phyloP scores from a whole-genome alignment of 306 rosid species.

The Fragaria ananassa region DNA sequence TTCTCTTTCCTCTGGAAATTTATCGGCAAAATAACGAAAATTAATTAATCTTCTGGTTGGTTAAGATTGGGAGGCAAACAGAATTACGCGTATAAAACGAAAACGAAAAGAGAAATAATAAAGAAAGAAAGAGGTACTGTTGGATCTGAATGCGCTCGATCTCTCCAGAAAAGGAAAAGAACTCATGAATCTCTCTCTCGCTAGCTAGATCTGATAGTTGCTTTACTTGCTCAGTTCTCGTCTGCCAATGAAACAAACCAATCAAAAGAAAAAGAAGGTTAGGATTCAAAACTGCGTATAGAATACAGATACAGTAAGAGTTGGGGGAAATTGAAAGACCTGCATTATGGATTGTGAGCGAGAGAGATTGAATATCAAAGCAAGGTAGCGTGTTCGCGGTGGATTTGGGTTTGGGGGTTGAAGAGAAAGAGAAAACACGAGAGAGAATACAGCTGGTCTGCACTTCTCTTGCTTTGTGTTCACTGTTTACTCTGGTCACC shows the following conservation, averaged over 20 bases:
- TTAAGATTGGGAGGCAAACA: not conserved
- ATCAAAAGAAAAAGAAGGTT: not conserved
- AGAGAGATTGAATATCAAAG: not conserved
- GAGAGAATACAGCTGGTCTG: not conserved
- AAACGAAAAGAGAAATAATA: not conserved
- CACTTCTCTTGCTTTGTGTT: no score
- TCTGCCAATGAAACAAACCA: conserved; percentile 33
- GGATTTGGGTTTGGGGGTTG: no score
- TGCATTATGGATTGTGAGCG: no score
- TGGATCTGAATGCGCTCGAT: conserved; percentile 77
- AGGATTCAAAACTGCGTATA: not conserved
- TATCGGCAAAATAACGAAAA: not conserved
- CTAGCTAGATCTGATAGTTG: conserved; percentile 87
- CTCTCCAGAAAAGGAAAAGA: conserved; percentile 90
- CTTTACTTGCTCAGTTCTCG: conserved; percentile 80
- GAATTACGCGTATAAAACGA: not conserved
- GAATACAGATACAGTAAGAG: not conserved
- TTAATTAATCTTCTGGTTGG: not conserved
- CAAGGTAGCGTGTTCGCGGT: not conserved
- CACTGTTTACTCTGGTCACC: no score
- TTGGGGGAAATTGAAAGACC: no score
- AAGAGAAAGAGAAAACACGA: no score
- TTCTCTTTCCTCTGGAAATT: not conserved
- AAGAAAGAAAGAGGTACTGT: conserved; percentile 28
- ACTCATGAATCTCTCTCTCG: conserved; percentile 92